These are phyloP conservation scores for Arthroderma sp. DNA, from an alignment of 2,329 filamentous ascomycete genomes.

Conservation along the genomic window DNA sequence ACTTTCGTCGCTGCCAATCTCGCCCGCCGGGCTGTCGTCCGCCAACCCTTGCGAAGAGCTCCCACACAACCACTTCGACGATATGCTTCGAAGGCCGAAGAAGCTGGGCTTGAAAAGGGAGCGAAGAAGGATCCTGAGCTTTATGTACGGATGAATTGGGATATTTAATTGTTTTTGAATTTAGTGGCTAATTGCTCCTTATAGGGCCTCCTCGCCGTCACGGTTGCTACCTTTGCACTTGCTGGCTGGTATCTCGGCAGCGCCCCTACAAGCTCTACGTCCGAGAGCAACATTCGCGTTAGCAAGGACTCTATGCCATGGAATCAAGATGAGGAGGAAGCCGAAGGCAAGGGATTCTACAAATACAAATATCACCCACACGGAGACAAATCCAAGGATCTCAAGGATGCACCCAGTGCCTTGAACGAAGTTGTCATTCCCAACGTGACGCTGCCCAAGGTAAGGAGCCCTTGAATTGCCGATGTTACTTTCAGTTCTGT, in stretches of 20 bases:
- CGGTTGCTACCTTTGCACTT: constrained; percentile 75
- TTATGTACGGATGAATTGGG: constrained; percentile 42
- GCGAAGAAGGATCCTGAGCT: constrained; percentile 61
- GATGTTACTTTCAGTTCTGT: constrained; percentile 2
- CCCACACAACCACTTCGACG: constrained; percentile 26
- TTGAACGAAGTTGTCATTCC: constrained; percentile 91
- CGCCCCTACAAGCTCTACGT: constrained; percentile 72
- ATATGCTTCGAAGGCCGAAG: constrained; percentile 33
- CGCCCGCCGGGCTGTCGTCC: constrained; percentile 28
- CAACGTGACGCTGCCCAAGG: constrained; percentile 83
- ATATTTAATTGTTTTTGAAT: no score
- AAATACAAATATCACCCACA: constrained; percentile 74
- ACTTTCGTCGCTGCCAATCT: constrained; percentile 30
- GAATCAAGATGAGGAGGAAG: constrained; percentile 57
- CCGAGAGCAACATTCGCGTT: constrained; percentile 64
- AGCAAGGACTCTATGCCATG: constrained; percentile 76
- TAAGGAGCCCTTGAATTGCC: constrained; percentile 28
- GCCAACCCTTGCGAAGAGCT: constrained; percentile 28
- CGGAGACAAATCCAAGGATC: constrained; percentile 60
- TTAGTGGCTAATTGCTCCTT: constrained; percentile 9
- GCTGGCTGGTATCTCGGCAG: constrained; percentile 72
- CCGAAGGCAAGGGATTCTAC: constrained; percentile 44
- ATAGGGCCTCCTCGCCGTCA: constrained; percentile 80
- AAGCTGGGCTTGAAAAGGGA: constrained; percentile 45
- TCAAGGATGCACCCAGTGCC: constrained; percentile 85